Base-by-base conservation (phyloP, 768 basidiomycete genomes). In the Termitomyces sp. region DNA sequence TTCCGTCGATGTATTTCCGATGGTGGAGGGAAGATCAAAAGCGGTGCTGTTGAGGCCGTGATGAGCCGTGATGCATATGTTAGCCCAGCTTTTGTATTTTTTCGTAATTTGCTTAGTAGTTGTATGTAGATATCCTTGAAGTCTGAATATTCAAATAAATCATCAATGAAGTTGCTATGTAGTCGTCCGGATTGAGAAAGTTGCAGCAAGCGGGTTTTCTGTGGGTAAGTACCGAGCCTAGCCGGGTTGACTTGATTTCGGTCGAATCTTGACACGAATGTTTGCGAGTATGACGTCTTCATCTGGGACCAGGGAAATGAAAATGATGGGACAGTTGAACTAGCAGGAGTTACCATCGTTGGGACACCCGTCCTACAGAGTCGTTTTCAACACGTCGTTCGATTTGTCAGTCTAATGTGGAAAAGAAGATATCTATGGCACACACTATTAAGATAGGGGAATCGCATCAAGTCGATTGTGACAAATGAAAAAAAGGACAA, bases 1-100 rank as follows among this genome's bases (percentile, higher is more conserved):
- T 31, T 11, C 42, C 32, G 19, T 27, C 31, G 16, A n/a, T 29
- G 58, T 50, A 47, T 31, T 31, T 48, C 53, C 56, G 59, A 60
- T 56, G 31, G 50, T 48, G 58, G 51, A 27, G 31, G n/a, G 37
- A 8, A 5, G 19, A 38, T 44, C 32, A 54, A 49, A 35, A 2
- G 48, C 46, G n/a, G 19, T 21, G 31, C 31, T 19, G 14, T n/a
- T 19, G 29, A 19, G 45, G 17, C 7, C n/a, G 5, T n/a, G 16
- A 25, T n/a, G n/a, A n/a, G n/a, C n/a, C n/a, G n/a, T n/a, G n/a
- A n/a, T n/a, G n/a, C n/a, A n/a, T n/a, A n/a, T 27, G 2, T 19
- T 47, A 10, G 31, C 29, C n/a, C 11, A 48, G n/a, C 11, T 47
- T 48, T 32, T 34, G 46, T n/a, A n/a, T n/a, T n/a, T n/a, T n/a